Evolutionary conservation across 2,329 filamentous ascomycete species (phyloP).

Genomic region (Colletotrichum sp.): DNA sequence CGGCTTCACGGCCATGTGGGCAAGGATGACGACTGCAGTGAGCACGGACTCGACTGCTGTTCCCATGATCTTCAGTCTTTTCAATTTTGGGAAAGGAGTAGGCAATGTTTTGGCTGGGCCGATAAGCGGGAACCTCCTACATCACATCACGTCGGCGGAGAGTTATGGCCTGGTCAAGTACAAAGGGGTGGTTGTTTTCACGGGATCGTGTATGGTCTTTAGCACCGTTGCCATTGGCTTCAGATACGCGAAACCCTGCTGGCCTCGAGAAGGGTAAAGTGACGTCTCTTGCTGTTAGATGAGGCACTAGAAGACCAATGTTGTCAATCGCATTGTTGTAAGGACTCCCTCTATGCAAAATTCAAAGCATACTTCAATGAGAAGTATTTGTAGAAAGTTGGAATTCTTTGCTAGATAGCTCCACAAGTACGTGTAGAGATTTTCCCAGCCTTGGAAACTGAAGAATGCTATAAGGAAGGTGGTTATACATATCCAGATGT

Average conservation of each 20-base stretch:
- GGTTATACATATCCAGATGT: not conserved
- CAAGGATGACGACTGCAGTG: constrained; percentile 28
- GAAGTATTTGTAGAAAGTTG: not conserved
- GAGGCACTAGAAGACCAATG: not conserved
- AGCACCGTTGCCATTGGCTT: not conserved
- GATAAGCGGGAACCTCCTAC: constrained; percentile 25
- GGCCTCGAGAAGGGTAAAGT: not conserved
- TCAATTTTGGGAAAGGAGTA: constrained; percentile 32
- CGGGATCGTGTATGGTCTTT: not conserved
- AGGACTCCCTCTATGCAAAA: not conserved
- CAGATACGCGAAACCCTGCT: not conserved
- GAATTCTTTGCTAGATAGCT: not conserved
- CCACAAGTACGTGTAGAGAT: not conserved
- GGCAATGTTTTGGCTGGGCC: constrained; percentile 30
- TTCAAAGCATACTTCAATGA: fast-evolving
- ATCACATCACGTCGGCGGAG: not conserved
- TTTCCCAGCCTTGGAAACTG: not conserved
- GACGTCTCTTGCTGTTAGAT: not conserved
- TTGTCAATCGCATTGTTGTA: not conserved
- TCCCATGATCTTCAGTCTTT: constrained; percentile 24
- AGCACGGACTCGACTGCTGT: constrained; percentile 29
- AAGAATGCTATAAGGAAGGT: not conserved
- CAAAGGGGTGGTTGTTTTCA: not conserved
- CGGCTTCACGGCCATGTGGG: constrained; percentile 27
- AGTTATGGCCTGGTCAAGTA: not conserved